Evolutionary conservation across 73 alveolate species (phyloP).

Genomic region (Strombidium stylifer): DNA sequence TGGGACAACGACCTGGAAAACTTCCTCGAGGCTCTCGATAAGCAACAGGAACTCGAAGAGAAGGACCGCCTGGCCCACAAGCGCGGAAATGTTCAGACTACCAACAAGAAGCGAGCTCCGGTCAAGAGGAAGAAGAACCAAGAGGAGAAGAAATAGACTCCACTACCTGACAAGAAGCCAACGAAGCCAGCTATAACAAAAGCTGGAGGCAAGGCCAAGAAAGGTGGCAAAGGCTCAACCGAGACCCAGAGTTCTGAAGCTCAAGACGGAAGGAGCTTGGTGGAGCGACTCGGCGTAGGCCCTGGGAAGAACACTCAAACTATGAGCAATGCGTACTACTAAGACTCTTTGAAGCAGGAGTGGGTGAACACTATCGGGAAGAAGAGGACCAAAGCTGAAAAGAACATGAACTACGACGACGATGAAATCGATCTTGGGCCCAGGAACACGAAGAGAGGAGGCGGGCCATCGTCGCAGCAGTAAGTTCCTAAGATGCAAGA

Average conservation of each 20-base stretch:
- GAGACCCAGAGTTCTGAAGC: background rate
- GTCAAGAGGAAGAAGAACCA: background rate
- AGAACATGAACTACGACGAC: background rate
- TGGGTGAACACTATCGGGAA: background rate
- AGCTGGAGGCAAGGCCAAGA: background rate
- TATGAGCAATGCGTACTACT: background rate
- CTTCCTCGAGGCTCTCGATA: conserved; percentile 44
- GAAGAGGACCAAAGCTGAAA: background rate
- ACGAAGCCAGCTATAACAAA: background rate
- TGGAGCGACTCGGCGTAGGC: conserved; percentile 1
- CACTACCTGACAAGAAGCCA: background rate
- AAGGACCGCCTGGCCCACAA: conserved; percentile 53
- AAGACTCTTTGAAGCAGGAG: background rate
- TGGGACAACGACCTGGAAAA: conserved; percentile 91
- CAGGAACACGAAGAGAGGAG: background rate
- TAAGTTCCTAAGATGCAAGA: background rate
- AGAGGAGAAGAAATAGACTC: background rate
- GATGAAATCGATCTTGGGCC: background rate
- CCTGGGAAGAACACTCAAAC: background rate
- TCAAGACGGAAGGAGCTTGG: background rate
- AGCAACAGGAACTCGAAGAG: conserved; percentile 66
- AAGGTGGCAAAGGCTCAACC: background rate
- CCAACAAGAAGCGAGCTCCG: background rate
- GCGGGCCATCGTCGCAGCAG: background rate
- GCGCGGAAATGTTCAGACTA: background rate